Conservation (phyloP, 176 grass and related monocot species). For the Thalia dealbata region DNA sequence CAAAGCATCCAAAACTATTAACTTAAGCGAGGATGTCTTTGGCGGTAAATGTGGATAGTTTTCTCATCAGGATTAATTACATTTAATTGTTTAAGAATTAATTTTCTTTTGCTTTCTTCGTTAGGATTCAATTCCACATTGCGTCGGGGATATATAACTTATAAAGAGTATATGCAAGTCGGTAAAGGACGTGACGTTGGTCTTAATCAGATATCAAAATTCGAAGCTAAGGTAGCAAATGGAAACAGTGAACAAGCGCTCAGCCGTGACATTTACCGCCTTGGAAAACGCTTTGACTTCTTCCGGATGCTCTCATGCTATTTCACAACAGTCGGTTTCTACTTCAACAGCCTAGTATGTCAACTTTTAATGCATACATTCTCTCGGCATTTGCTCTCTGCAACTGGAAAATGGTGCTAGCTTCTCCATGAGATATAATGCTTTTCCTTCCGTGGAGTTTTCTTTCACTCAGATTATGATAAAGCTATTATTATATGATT, state of each 20-base stretch:
- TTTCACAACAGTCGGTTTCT: conserved; percentile 94
- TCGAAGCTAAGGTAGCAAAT: conserved; percentile 96
- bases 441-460: neutral
- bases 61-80: neutral
- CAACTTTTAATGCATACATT: neutral
- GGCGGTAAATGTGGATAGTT: conserved; percentile 43
- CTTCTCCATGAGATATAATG: neutral
- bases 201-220: conserved; percentile 97
- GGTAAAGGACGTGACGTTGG: conserved; percentile 96
- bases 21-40: conserved; percentile 96
- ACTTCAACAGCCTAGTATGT: conserved; percentile 88
- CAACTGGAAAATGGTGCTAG: no score
- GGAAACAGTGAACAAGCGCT: conserved; percentile 90
- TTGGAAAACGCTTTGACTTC: conserved; percentile 67
- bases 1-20: conserved; percentile 98
- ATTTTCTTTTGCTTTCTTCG: neutral
- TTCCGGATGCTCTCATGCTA: conserved; percentile 97
- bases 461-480: conserved; percentile 1
- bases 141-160: conserved; percentile 68
- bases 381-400: no score
- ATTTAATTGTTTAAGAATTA: neutral
- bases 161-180: conserved; percentile 93
- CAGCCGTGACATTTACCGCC: conserved; percentile 84
- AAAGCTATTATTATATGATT: neutral
- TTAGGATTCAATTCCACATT: conserved; percentile 92